Conservation (phyloP, 352 stramenopile species). For the Chrysophaeum taylorii region DNA sequence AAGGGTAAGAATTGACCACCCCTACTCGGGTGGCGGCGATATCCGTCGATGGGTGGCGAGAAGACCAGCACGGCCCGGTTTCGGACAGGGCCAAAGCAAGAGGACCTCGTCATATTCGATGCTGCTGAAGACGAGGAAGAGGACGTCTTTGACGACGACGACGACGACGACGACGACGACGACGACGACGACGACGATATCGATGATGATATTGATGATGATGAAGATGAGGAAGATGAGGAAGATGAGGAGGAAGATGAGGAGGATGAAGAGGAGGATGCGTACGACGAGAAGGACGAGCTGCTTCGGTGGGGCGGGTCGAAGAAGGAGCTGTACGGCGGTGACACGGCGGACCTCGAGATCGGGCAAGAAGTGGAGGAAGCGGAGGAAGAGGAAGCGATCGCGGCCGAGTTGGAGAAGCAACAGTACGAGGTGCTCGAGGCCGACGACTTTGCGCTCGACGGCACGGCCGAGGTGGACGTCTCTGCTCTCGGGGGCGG, state of each 20-base stretch:
- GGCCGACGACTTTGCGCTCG: constrained; percentile 49
- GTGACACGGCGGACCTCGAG: constrained; percentile 55
- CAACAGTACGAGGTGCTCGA: constrained; percentile 42
- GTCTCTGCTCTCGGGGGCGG: too few species aligned
- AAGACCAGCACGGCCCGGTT: too few species aligned
- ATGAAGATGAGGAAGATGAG: constrained; percentile 23
- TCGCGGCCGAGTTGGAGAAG: constrained; percentile 43
- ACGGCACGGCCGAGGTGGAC: constrained; percentile 30
- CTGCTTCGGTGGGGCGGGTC: constrained; percentile 15
- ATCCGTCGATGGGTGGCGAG: too few species aligned
- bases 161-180: too few species aligned
- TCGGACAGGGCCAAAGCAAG: too few species aligned
- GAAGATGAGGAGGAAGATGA: not conserved
- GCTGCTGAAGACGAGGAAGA: too few species aligned
- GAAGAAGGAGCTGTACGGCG: constrained; percentile 30
- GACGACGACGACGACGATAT: too few species aligned
- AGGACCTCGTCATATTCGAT: too few species aligned
- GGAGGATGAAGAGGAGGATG: not conserved
- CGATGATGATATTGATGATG: constrained; percentile 24
- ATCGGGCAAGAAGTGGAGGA: constrained; percentile 58
- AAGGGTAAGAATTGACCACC: too few species aligned
- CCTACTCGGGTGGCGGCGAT: too few species aligned
- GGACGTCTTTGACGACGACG: too few species aligned
- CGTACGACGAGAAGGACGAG: not conserved
- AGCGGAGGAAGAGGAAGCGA: constrained; percentile 54